phyloP scores from a whole-genome alignment of 2,329 filamentous ascomycete genomes.

The Byssoonygena ceratinophila region DNA sequence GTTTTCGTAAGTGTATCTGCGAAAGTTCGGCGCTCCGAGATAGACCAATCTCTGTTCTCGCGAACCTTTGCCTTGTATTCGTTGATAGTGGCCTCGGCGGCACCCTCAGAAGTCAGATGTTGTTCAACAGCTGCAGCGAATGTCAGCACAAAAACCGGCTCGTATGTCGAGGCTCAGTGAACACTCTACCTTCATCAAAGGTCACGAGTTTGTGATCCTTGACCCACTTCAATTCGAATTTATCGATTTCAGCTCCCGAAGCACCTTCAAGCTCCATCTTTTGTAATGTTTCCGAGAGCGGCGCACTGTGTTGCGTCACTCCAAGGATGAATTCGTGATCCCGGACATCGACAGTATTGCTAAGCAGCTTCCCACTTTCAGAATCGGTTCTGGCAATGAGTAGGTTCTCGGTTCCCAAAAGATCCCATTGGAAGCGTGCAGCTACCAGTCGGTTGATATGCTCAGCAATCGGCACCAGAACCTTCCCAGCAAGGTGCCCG shows the following conservation, averaged over 20 bases:
- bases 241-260: constrained; percentile 67
- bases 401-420: constrained; percentile 93
- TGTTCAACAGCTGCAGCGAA: constrained; percentile 52
- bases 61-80: constrained; percentile 55
- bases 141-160: constrained; percentile 14
- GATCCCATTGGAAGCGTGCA: constrained; percentile 91
- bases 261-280: constrained; percentile 77
- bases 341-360: constrained; percentile 80
- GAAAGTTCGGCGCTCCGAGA: constrained; percentile 64
- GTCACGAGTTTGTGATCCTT: constrained; percentile 74
- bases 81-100: constrained; percentile 52
- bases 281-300: constrained; percentile 79
- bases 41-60: constrained; percentile 60
- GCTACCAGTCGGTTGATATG: constrained; percentile 93
- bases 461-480: constrained; percentile 83
- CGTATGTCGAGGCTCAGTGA: neutral
- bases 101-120: constrained; percentile 59
- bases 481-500: constrained; percentile 90
- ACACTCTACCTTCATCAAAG: constrained; percentile 63
- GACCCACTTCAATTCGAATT: constrained; percentile 78
- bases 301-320: constrained; percentile 64
- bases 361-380: constrained; percentile 82
- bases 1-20: constrained; percentile 56
- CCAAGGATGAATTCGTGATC: constrained; percentile 97
- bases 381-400: constrained; percentile 93